Percentiles rank a stretch among this genome's conserved stretches.
Evolutionary conservation across 2,329 filamentous ascomycete genomes (phyloP).

Genomic region (Lasiodiplodia citricola): DNA sequence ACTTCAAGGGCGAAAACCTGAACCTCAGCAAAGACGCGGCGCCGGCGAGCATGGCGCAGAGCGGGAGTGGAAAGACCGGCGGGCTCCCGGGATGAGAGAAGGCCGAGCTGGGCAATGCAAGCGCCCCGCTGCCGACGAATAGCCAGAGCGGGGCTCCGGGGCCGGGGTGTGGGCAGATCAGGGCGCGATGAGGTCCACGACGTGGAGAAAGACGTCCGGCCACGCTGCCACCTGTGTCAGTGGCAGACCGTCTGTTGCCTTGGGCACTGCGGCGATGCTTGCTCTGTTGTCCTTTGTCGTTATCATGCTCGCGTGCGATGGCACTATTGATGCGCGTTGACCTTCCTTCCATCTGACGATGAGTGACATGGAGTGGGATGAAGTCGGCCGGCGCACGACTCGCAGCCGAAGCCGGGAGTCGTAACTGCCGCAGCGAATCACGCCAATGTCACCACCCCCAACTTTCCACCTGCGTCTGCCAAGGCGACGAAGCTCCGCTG

Average conservation of each 20-base stretch:
- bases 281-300: background rate
- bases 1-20: conserved; percentile 15
- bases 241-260: too few relatives aligned
- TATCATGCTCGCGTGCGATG: background rate
- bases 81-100: background rate
- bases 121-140: conserved; percentile 20
- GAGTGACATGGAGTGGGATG: background rate
- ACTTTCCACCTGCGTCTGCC: conserved; percentile 3
- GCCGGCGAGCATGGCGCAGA: background rate
- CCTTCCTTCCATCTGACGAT: background rate
- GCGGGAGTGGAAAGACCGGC: background rate
- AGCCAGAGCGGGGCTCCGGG: conserved; percentile 4
- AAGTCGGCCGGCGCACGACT: background rate
- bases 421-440: background rate
- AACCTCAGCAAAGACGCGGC: background rate
- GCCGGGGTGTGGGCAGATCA: conserved; percentile 2
- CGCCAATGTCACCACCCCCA: conserved; percentile 15
- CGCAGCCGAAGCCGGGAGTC: background rate
- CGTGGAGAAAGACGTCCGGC: conserved; percentile 2
- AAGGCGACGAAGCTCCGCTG: background rate
- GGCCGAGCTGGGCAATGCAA: background rate
- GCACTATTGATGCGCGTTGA: conserved; percentile 3
- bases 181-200: background rate
- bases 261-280: background rate
- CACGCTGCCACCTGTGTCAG: background rate